phyloP scores from a whole-genome alignment of 2,329 filamentous ascomycete species.

The Rugonectria rugulosa region DNA sequence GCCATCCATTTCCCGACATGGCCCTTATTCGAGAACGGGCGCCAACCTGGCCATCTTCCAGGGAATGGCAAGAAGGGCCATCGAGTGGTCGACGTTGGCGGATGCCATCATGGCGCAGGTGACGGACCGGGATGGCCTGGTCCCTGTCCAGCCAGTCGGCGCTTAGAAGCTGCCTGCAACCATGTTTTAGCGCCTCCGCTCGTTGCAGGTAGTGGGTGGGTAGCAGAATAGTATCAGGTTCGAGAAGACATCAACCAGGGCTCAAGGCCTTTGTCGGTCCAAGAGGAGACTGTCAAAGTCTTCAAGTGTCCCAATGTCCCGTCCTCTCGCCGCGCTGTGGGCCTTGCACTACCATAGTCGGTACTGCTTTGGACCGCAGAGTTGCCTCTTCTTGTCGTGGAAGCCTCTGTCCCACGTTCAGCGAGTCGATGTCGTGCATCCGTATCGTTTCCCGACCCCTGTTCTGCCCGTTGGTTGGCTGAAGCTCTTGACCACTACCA shows the following conservation, averaged over 20 bases:
- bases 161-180: constrained; percentile 40
- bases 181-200: constrained; percentile 33
- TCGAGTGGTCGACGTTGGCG: constrained; percentile 37
- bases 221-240: constrained; percentile 17
- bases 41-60: constrained; percentile 27
- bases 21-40: constrained; percentile 26
- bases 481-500: constrained; percentile 3
- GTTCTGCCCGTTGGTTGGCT: constrained; percentile 14
- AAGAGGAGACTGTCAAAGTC: too few relatives aligned
- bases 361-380: too few relatives aligned
- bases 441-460: background rate
- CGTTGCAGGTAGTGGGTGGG: constrained; percentile 12
- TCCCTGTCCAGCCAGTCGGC: constrained; percentile 45
- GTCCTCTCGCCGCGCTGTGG: too few relatives aligned
- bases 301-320: constrained; percentile 42
- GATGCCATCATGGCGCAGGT: constrained; percentile 38
- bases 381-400: too few relatives aligned
- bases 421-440: constrained; percentile 55
- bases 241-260: constrained; percentile 23
- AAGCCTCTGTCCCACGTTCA: constrained; percentile 46
- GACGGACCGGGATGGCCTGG: constrained; percentile 43
- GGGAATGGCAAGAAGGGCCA: constrained; percentile 24
- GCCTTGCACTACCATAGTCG: too few relatives aligned
- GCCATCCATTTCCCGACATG: constrained; percentile 12
- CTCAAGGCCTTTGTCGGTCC: too few relatives aligned